Conservation (phyloP, 208 protist genomes). For the Trypanosomatidae sp. region DNA sequence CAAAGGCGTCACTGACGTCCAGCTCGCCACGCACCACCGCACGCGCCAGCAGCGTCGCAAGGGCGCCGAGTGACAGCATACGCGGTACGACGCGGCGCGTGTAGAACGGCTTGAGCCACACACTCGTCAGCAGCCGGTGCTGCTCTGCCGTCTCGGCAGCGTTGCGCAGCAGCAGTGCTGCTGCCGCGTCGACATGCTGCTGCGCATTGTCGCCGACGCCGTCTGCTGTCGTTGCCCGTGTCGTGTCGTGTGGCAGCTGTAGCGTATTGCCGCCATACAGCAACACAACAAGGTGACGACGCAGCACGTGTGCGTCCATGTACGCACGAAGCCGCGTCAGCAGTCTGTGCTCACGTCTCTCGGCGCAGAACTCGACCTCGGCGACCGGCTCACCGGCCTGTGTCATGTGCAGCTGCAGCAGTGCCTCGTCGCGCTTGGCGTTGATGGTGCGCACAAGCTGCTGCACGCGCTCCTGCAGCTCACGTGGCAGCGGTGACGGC, state of each 20-base stretch:
- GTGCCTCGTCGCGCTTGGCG: constrained; percentile 13
- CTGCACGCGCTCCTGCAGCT: constrained; percentile 18
- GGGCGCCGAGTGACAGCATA: constrained; percentile 18
- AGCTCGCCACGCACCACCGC: constrained; percentile 11
- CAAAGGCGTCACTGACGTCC: too few species aligned
- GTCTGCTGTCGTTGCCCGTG: neutral
- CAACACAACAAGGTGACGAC: constrained; percentile 30
- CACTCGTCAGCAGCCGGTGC: constrained; percentile 15
- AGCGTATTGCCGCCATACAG: constrained; percentile 20
- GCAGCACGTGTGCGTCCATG: constrained; percentile 23
- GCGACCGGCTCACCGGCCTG: constrained; percentile 47
- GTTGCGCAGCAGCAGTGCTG: neutral
- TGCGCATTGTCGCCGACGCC: neutral
- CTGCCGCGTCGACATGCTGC: neutral
- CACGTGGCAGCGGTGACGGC: constrained; percentile 5
- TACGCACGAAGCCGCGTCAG: constrained; percentile 28
- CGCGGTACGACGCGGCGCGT: constrained; percentile 39
- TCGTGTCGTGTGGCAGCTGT: neutral
- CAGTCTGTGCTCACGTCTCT: constrained; percentile 22
- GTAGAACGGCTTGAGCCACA: constrained; percentile 57
- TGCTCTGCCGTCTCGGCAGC: constrained; percentile 8
- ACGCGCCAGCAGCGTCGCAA: constrained; percentile 15
- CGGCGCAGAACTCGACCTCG: constrained; percentile 59
- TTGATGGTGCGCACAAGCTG: constrained; percentile 39
- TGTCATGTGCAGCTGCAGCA: constrained; percentile 38